Evolutionary conservation across 1,284 basidiomycete genomes (phyloP).

Genomic region (Albatrellus sp.): DNA sequence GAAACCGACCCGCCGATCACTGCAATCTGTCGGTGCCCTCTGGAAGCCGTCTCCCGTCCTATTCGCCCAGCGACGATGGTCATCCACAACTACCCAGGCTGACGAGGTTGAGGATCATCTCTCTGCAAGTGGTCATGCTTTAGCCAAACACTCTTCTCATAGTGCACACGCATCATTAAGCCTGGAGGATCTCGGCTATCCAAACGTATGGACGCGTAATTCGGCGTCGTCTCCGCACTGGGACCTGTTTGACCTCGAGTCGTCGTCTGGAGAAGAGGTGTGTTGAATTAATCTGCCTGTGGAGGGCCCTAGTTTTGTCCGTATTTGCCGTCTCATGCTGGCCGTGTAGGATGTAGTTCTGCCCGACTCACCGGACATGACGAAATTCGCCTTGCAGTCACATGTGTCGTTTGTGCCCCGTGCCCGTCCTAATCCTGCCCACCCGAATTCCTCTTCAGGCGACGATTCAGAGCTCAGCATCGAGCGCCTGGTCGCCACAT

Average conservation of each 20-base stretch:
- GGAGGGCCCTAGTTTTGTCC: neutral
- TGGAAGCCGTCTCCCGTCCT: slow-evolving; percentile 41
- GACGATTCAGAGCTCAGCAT: neutral
- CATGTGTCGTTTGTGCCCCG: slow-evolving; percentile 3
- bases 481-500: neutral
- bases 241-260: slow-evolving; percentile 4
- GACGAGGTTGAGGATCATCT: neutral
- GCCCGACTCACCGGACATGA: slow-evolving; percentile 9
- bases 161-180: neutral
- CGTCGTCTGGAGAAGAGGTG: slow-evolving; percentile 8
- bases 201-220: neutral
- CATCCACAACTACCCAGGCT: slow-evolving; percentile 15
- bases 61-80: slow-evolving; percentile 42
- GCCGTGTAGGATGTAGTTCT: slow-evolving; percentile 9
- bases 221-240: neutral
- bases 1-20: slow-evolving; percentile 12
- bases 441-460: neutral
- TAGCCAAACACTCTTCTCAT: too few relatives aligned
- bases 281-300: slow-evolving; percentile 1
- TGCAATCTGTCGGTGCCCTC: slow-evolving; percentile 17
- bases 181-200: neutral
- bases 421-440: neutral
- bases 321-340: slow-evolving; percentile 1
- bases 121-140: too few relatives aligned
- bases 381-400: slow-evolving; percentile 10